phyloP scores from a whole-genome alignment of 257 asterid genomes.

The Solanum peruvianum region DNA sequence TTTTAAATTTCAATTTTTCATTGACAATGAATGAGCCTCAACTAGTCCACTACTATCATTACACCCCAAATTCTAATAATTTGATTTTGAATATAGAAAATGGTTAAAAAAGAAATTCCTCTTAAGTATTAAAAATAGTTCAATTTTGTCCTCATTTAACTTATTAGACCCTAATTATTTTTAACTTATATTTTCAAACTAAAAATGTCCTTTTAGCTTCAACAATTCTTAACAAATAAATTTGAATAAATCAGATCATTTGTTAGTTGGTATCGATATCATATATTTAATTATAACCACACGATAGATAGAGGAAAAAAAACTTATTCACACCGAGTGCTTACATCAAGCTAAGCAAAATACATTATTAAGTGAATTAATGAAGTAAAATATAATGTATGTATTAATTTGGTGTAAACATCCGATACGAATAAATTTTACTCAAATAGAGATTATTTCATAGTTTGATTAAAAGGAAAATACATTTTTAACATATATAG shows the following conservation, averaged over 20 bases:
- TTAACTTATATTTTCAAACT: neutral
- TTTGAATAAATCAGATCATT: neutral
- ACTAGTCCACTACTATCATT: fast-evolving
- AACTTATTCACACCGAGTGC: too few species aligned
- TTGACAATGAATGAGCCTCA: neutral
- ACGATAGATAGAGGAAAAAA: too few species aligned
- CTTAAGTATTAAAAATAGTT: neutral
- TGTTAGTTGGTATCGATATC: neutral
- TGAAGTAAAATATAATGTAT: too few species aligned
- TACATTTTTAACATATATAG: neutral
- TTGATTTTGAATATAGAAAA: neutral
- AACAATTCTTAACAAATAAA: neutral
- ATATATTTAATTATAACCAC: neutral
- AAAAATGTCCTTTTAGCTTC: neutral
- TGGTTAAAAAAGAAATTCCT: neutral
- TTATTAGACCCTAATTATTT: neutral
- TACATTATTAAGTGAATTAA: too few species aligned
- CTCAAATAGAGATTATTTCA: too few species aligned
- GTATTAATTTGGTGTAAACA: too few species aligned
- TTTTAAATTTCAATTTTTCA: neutral
- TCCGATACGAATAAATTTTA: too few species aligned
- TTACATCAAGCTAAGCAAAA: too few species aligned
- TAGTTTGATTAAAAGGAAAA: neutral
- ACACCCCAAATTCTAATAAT: neutral
- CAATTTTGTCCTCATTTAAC: neutral